These are phyloP conservation scores for Mrakia frigida DNA, from an alignment of 768 basidiomycete species.

Conservation along the genomic window DNA sequence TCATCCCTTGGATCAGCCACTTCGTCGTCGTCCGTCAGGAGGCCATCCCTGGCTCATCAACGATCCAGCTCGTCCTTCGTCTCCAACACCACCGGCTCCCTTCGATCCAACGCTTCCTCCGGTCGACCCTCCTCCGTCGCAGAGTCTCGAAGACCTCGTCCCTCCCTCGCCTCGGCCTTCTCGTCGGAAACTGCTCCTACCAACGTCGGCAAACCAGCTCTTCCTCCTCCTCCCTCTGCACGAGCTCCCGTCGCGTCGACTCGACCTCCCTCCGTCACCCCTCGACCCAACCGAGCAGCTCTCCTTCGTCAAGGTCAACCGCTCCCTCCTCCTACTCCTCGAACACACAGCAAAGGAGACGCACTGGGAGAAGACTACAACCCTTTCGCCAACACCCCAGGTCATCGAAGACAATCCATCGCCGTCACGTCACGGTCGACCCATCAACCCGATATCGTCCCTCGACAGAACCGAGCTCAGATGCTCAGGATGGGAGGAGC, in stretches of 20 bases:
- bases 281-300: neutral
- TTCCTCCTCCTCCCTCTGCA: neutral
- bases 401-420: neutral
- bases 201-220: neutral
- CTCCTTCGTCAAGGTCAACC: conserved; percentile 9
- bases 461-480: neutral
- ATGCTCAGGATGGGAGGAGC: conserved; percentile 4
- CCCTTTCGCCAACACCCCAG: neutral
- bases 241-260: conserved; percentile 7
- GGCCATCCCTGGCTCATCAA: neutral
- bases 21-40: neutral
- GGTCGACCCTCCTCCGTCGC: neutral
- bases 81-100: neutral
- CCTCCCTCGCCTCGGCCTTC: neutral
- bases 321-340: neutral
- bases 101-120: conserved; percentile 4
- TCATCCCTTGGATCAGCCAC: neutral
- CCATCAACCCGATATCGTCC: neutral
- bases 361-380: neutral
- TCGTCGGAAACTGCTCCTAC: neutral
- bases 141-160: neutral
- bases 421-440: neutral
- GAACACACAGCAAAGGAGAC: neutral
- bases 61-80: conserved; percentile 6
- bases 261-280: neutral